Base-by-base conservation (phyloP, 2,329 filamentous ascomycete species). In the Calonectria fujianensis region DNA sequence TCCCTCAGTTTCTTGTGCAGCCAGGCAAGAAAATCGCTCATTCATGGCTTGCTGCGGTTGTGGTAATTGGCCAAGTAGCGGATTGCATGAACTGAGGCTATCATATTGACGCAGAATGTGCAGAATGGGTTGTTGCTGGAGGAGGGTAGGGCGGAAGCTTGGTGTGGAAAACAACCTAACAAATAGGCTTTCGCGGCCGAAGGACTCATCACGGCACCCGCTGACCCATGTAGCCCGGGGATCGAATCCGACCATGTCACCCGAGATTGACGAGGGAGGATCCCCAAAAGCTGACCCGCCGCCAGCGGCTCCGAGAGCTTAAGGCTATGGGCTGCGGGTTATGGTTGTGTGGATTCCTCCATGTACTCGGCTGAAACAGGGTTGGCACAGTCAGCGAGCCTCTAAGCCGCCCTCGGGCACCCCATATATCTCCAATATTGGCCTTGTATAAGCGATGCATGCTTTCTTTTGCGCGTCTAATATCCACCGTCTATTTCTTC, bases 31-130 rank as follows among this genome's bases (percentile, higher is more conserved):
- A 61, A 27, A 41, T 11, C 32, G 24, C 57, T 63, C 39, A n/a
- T 27, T 10, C 11, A 63, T 63, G 57, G 57, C 57, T 63, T 63
- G 57, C 57, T 29, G 24, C 24, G 13, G 57, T 18, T 16, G 32
- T 63, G 57, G 24, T 20, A 20, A 63, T 63, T 63, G 35, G 35
- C 24, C 37, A 41, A 27, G 57, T 61, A 13, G 32, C 32, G 16
- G 11, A 27, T 24, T 7, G 32, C 57, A 39, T 39, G 3, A 37
- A 16, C 35, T 24, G 35, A 61, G 32, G 13, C 13, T 35, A 61
- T 61, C 57, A 13, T 7, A 39, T 39, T 27, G 57, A 63, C 35
- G 35, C 35, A 41, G 32, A 63, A 63, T 63, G 32, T 35, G 52
- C 31, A 57, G 35, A 32, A 31, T 20, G 16, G 52, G 24, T 29